Evolutionary conservation across 805 yeast genomes (phyloP).

Genomic region (Kregervanrija delftensis): DNA sequence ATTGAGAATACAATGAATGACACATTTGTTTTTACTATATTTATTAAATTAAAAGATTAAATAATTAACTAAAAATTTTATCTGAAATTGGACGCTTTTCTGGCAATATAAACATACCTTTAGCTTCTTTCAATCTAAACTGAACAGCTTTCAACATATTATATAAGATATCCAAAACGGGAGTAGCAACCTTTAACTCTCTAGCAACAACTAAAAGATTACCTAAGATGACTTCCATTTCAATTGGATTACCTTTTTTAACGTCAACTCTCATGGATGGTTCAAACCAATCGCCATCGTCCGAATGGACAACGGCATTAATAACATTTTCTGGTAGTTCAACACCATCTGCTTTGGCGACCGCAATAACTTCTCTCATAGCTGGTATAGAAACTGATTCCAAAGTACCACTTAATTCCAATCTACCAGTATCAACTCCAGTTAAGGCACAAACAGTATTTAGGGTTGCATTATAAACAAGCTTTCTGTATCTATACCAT

Average conservation of each 20-base stretch:
- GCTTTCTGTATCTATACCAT: conserved; percentile 55
- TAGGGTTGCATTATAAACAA: conserved; percentile 62
- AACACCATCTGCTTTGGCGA: conserved; percentile 67
- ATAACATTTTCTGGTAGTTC: conserved; percentile 43
- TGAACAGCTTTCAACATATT: conserved; percentile 55
- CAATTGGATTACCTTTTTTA: conserved; percentile 59
- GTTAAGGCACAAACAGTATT: conserved; percentile 60
- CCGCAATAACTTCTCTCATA: conserved; percentile 57
- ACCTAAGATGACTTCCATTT: conserved; percentile 66
- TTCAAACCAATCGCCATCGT: conserved; percentile 50
- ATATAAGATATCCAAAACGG: conserved; percentile 53
- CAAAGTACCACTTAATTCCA: conserved; percentile 37
- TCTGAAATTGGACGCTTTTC: conserved; percentile 30
- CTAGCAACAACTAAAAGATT: conserved; percentile 49
- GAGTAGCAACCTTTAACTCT: conserved; percentile 44
- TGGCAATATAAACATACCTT: conserved; percentile 41
- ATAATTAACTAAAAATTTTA: conserved; percentile 8
- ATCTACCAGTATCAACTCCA: conserved; percentile 50
- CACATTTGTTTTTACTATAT: not conserved
- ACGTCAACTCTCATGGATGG: conserved; percentile 75
- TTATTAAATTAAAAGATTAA: not conserved
- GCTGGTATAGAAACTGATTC: conserved; percentile 45
- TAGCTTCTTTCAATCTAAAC: conserved; percentile 50
- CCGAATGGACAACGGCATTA: conserved; percentile 46
- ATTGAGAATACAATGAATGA: not conserved